Conservation (phyloP, 83 land plant genomes). For the Diphasiastrum complanatum region DNA sequence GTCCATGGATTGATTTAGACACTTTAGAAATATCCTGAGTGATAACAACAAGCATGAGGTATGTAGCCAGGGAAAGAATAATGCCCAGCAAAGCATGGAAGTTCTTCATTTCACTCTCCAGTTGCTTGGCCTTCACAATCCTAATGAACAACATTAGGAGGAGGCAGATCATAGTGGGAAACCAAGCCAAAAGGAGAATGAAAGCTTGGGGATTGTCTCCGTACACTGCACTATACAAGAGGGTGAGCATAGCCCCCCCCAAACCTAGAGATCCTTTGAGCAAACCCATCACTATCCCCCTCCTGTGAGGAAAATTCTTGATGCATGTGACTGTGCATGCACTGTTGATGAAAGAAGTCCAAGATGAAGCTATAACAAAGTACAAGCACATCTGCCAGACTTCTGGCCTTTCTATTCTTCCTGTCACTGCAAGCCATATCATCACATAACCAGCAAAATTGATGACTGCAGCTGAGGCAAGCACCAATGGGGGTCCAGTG, state of each 20-base stretch:
- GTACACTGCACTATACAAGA: neutral
- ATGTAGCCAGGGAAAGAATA: neutral
- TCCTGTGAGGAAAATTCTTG: neutral
- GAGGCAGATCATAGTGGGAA: neutral
- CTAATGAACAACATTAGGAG: neutral
- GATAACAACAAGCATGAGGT: neutral
- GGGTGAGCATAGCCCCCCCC: neutral
- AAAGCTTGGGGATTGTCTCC: neutral
- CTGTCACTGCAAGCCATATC: conserved; percentile 15
- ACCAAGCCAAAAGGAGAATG: neutral
- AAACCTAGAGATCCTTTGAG: neutral
- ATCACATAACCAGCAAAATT: conserved; percentile 10
- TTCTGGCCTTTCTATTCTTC: neutral
- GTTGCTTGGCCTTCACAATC: neutral
- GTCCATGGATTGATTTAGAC: neutral
- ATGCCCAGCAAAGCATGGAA: neutral
- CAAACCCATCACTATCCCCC: neutral
- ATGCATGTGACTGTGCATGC: neutral
- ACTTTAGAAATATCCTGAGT: too few relatives aligned
- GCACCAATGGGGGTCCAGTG: conserved; percentile 10
- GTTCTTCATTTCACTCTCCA: neutral
- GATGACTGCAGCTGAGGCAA: conserved; percentile 1
- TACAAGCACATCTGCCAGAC: conserved; percentile 8
- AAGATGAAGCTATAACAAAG: neutral
- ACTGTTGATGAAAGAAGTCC: neutral